Base-by-base conservation (phyloP, 352 stramenopile genomes). In the Phytophthora sp. region DNA sequence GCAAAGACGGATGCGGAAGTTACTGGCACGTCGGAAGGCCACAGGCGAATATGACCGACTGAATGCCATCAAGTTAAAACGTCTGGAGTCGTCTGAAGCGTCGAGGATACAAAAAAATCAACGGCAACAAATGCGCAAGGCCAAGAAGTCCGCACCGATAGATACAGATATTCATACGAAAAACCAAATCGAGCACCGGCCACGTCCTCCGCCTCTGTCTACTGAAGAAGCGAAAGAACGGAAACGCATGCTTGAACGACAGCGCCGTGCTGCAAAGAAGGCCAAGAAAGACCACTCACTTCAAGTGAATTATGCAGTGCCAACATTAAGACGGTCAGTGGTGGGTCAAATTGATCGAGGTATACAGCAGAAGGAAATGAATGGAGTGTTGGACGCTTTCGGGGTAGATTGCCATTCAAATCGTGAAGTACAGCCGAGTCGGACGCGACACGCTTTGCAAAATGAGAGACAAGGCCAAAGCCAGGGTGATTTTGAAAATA, bases 1-100 rank as follows among this genome's bases (percentile, higher is more conserved):
- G 6, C 54, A 53, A 20, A 39, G 54, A 12, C 45, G 62, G 32
- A 70, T 66, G 62, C 54, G 27, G 9, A 70, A 70, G 31, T 23
- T 70, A 12, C 30, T 23, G 37, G 55, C 37, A 7, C 62, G 62
- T 26, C 39, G 62, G 39, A 52, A 45, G 30, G 62, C 62, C 34
- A 66, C 45, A 4, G 62, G 54, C 26, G 62, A 66, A 27, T n/a
- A 46, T 18, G 31, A 42, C 12, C 38, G 48, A 52, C 41, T 60
- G 30, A 9, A 17, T 26, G 46, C 62, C 15, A 8, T 56, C 13
- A 70, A 70, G 27, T 35, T 55, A 9, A 65, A 62, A 31, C 54
- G 54, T 6, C 54, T 46, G 0, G 51, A 60, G 11, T 46, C n/a
- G 15, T 35, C 13, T 4, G 26, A 55, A 26, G 26, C 23, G 12